Evolutionary conservation across 176 grass and related monocot species (phyloP).

Genomic region (Calamus simplicifolius): DNA sequence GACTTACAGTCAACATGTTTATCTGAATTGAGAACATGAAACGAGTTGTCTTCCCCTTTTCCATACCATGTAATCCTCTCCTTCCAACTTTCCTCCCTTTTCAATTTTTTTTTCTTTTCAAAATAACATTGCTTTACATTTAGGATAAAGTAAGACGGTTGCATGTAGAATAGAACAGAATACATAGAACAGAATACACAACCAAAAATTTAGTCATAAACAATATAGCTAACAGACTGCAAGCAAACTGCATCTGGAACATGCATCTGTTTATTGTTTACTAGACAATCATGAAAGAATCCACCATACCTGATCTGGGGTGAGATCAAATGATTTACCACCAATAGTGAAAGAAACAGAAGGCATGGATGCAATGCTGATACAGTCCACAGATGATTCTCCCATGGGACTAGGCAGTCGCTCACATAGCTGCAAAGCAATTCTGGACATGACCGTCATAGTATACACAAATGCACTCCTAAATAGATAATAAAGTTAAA

Average conservation of each 20-base stretch:
- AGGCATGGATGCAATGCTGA: conserved; percentile 54
- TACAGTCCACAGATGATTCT: conserved; percentile 70
- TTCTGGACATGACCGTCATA: neutral
- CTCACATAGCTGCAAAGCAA: conserved; percentile 65
- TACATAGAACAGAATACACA: too few relatives aligned
- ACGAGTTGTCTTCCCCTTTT: too few relatives aligned
- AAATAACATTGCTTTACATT: too few relatives aligned
- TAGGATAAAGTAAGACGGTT: too few relatives aligned
- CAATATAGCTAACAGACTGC: neutral
- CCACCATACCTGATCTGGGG: conserved; percentile 54
- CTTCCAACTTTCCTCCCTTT: too few relatives aligned
- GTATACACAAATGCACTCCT: neutral
- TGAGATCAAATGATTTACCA: conserved; percentile 61
- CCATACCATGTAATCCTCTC: too few relatives aligned
- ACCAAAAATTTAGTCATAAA: conserved; percentile 1
- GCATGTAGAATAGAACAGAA: too few relatives aligned
- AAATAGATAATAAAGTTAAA: neutral
- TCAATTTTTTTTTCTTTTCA: too few relatives aligned
- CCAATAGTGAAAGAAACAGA: conserved; percentile 66
- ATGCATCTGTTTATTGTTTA: neutral
- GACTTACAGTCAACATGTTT: too few relatives aligned
- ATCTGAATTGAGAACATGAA: too few relatives aligned
- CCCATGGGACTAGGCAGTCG: conserved; percentile 65
- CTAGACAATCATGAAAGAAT: conserved; percentile 1
- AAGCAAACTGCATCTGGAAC: neutral